phyloP scores from a whole-genome alignment of 164 flowering plant genomes.

The Saururus chinensis region DNA sequence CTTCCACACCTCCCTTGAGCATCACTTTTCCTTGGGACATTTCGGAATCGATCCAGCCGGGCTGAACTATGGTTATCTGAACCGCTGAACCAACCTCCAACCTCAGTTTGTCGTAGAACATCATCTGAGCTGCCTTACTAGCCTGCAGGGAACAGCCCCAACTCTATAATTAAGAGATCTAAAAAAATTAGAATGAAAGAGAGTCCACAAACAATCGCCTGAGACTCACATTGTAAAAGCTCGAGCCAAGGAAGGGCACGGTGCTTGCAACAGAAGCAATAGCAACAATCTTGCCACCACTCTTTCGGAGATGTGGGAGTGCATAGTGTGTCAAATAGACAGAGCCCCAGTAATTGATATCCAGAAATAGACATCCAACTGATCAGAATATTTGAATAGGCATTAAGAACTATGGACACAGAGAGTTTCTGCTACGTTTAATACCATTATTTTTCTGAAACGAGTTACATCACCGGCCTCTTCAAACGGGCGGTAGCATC shows the following conservation, averaged over 20 bases:
- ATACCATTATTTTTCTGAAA: slow-evolving; percentile 35
- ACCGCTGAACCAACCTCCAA: slow-evolving; percentile 39
- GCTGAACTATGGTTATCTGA: slow-evolving; percentile 39
- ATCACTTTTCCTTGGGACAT: slow-evolving; percentile 31
- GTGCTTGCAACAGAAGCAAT: slow-evolving; percentile 25
- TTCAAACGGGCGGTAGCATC: slow-evolving; percentile 26
- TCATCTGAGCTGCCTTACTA: slow-evolving; percentile 53
- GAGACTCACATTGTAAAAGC: slow-evolving; percentile 27
- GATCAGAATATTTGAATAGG: background rate
- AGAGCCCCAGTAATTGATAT: slow-evolving; percentile 46
- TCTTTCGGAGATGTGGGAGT: slow-evolving; percentile 31
- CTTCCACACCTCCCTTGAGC: slow-evolving; percentile 21
- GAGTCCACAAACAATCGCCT: background rate
- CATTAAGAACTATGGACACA: background rate
- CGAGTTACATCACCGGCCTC: slow-evolving; percentile 17
- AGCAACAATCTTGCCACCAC: slow-evolving; percentile 35
- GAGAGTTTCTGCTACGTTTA: background rate
- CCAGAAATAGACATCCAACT: slow-evolving; percentile 14
- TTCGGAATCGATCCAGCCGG: slow-evolving; percentile 53
- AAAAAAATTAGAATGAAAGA: background rate
- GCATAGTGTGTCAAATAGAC: slow-evolving; percentile 33
- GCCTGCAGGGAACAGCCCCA: slow-evolving; percentile 26
- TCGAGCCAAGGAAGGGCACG: slow-evolving; percentile 25
- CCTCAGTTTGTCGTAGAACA: slow-evolving; percentile 43
- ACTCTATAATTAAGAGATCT: too few species aligned